These are phyloP conservation scores for Schizosaccharomyces osmophilus DNA, from an alignment of 805 yeast genomes.

Conservation along the genomic window DNA sequence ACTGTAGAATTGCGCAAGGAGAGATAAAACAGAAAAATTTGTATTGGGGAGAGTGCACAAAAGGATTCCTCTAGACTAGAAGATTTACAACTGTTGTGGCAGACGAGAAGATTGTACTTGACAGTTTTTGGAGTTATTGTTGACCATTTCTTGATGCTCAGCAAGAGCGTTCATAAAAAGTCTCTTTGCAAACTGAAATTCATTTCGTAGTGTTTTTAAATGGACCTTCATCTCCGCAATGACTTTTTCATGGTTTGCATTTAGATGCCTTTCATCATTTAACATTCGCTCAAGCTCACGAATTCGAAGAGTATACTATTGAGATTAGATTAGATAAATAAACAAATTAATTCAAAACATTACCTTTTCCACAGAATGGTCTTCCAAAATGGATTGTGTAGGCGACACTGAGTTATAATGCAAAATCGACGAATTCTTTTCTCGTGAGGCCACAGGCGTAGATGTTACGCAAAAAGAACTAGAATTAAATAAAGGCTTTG, in stretches of 20 bases:
- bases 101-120: background rate
- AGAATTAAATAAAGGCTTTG: no score
- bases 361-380: no score
- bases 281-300: background rate
- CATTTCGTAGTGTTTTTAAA: background rate
- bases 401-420: no score
- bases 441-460: no score
- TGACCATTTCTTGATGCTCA: background rate
- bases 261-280: background rate
- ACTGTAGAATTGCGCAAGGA: no score
- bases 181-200: background rate
- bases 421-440: no score
- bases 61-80: background rate
- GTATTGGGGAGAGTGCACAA: background rate
- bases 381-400: no score
- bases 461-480: no score
- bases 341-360: no score
- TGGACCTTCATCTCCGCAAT: background rate
- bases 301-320: background rate
- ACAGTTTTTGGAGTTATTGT: background rate
- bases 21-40: no score
- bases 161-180: background rate
- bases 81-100: background rate
- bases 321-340: no score
- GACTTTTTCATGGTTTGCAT: background rate